A percentile compares a stretch with the other conserved stretches of the same genome.
These are phyloP conservation scores for Cryptosporidium sp. DNA, from an alignment of 169 alveolate genomes.

Conservation along the genomic window DNA sequence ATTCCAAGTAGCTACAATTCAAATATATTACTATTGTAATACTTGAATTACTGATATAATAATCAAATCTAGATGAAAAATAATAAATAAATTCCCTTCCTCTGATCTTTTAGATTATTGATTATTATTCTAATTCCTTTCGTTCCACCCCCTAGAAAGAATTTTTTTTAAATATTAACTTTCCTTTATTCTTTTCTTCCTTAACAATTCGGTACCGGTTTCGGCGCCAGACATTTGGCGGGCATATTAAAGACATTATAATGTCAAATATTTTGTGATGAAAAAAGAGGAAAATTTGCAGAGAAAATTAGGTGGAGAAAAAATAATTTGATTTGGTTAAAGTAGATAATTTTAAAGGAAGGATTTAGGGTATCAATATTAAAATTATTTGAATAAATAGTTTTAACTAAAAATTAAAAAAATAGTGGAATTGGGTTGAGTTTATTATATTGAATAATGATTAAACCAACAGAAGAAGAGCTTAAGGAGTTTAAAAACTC, in stretches of 20 bases:
- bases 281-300: not conserved
- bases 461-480: conserved; percentile 43
- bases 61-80: not conserved
- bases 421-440: not conserved
- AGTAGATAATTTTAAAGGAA: too few species aligned
- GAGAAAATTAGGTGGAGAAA: not conserved
- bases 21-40: too few species aligned
- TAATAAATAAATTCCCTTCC: not conserved
- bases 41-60: not conserved
- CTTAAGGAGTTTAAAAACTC: conserved; percentile 53
- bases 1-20: not conserved
- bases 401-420: not conserved
- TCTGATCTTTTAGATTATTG: not conserved
- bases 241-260: not conserved
- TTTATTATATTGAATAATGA: not conserved
- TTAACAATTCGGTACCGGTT: not conserved
- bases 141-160: not conserved
- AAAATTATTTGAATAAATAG: not conserved
- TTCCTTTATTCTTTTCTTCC: not conserved
- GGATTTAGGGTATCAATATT: too few species aligned
- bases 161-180: not conserved
- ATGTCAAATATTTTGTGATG: conserved; percentile 20
- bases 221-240: conserved; percentile 24
- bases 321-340: not conserved
- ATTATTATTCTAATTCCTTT: conserved; percentile 36